phyloP scores from a whole-genome alignment of 2,329 filamentous ascomycete species.

The Xylaria multiplex region DNA sequence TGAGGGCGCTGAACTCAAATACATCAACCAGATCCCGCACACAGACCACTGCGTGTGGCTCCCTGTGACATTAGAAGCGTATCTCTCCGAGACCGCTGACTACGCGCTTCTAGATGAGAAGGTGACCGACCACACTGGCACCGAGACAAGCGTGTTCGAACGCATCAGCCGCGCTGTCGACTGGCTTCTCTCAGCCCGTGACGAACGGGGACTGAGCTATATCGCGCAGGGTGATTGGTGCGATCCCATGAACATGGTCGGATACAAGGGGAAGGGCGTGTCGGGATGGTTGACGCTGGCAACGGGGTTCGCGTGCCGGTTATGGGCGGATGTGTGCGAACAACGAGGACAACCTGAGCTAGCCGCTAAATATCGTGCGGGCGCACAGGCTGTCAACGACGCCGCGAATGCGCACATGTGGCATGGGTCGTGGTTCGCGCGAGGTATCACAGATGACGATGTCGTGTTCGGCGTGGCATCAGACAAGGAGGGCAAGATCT shows the following conservation, averaged over 20 bases:
- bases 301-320: slow-evolving; percentile 61
- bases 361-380: slow-evolving; percentile 57
- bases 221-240: slow-evolving; percentile 70
- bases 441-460: slow-evolving; percentile 66
- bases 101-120: slow-evolving; percentile 59
- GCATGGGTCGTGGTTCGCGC: slow-evolving; percentile 66
- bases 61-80: slow-evolving; percentile 63
- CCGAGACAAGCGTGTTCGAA: slow-evolving; percentile 62
- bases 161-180: slow-evolving; percentile 67
- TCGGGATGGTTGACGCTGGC: slow-evolving; percentile 68
- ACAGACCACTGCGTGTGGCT: slow-evolving; percentile 70
- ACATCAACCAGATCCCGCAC: slow-evolving; percentile 70
- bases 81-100: slow-evolving; percentile 65
- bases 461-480: slow-evolving; percentile 62
- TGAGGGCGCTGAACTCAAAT: slow-evolving; percentile 66
- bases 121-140: slow-evolving; percentile 56
- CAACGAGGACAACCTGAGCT: slow-evolving; percentile 53
- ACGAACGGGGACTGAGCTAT: slow-evolving; percentile 64
- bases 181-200: slow-evolving; percentile 62
- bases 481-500: slow-evolving; percentile 65
- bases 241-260: slow-evolving; percentile 72
- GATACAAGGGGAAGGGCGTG: slow-evolving; percentile 65
- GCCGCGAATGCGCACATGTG: slow-evolving; percentile 64
- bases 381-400: slow-evolving; percentile 59
- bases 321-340: slow-evolving; percentile 65